A percentile compares a stretch with the other conserved stretches of the same genome.
These are phyloP conservation scores for Carex cristatella DNA, from an alignment of 176 grass and related monocot species.

Conservation along the genomic window DNA sequence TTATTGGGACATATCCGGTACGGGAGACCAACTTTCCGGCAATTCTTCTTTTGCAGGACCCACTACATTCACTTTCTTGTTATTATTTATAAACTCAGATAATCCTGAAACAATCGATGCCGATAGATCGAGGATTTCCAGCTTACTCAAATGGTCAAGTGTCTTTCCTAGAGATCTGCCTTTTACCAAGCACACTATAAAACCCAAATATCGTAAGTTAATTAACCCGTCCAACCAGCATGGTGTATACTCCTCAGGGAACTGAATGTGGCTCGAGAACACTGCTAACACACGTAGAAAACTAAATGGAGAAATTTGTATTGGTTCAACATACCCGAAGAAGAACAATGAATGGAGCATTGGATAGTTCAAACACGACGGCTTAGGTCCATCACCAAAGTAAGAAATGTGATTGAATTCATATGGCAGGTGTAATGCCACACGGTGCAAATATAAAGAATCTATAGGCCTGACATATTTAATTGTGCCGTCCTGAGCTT, in stretches of 20 bases:
- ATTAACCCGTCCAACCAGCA: background rate
- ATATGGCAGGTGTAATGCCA: background rate
- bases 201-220: constrained; percentile 4
- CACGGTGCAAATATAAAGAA: background rate
- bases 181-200: background rate
- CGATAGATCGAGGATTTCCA: background rate
- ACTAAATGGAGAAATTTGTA: background rate
- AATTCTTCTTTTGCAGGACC: background rate
- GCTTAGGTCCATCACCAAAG: background rate
- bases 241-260: background rate
- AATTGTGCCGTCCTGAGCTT: too few relatives aligned
- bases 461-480: too few relatives aligned
- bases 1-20: background rate
- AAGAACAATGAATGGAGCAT: background rate
- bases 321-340: background rate
- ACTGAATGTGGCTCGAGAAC: background rate
- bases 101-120: background rate
- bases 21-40: background rate
- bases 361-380: background rate
- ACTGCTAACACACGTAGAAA: background rate
- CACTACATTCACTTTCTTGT: background rate
- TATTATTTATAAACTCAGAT: background rate
- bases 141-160: background rate
- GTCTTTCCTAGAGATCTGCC: background rate
- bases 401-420: background rate